Conservation (phyloP, 2,329 filamentous ascomycete species). For the Shiraia sp. region DNA sequence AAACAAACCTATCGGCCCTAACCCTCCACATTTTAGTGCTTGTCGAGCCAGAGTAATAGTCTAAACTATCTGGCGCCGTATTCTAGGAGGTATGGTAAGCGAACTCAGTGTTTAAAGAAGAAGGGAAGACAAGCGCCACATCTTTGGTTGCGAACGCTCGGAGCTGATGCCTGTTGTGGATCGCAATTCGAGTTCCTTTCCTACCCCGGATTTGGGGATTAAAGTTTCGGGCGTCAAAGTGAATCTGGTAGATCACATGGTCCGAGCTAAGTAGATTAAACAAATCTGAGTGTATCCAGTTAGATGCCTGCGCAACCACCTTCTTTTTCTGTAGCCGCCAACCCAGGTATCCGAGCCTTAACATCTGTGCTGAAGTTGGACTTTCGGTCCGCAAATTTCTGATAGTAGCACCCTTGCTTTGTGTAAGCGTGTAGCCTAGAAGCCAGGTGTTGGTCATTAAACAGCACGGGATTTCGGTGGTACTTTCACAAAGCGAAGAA, state of each 20-base stretch:
- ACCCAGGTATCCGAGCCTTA: conserved; percentile 2
- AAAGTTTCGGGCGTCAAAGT: conserved; percentile 10
- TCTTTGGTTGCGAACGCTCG: conserved; percentile 15
- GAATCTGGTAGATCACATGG: conserved; percentile 28
- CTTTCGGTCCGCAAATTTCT: not conserved
- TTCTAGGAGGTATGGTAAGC: conserved; percentile 9
- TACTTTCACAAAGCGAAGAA: too few species aligned
- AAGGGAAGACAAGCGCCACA: too few species aligned
- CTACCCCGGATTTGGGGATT: conserved; percentile 17
- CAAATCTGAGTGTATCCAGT: conserved; percentile 22
- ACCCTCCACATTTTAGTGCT: not conserved
- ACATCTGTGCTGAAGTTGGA: not conserved
- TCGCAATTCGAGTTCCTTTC: conserved; percentile 11
- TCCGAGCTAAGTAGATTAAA: conserved; percentile 23
- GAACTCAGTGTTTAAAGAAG: conserved; percentile 14
- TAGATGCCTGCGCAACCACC: conserved; percentile 16
- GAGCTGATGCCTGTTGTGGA: conserved; percentile 25
- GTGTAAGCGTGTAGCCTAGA: too few species aligned
- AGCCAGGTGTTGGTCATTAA: too few species aligned
- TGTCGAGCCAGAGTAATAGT: conserved; percentile 4
- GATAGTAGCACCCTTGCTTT: too few species aligned
- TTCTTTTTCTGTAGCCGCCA: conserved; percentile 15
- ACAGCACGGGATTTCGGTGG: too few species aligned
- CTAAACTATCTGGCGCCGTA: conserved; percentile 5
- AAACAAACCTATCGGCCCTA: conserved; percentile 3